phyloP scores from a whole-genome alignment of 176 grass and related monocot species.

The Eleusine coracana region DNA sequence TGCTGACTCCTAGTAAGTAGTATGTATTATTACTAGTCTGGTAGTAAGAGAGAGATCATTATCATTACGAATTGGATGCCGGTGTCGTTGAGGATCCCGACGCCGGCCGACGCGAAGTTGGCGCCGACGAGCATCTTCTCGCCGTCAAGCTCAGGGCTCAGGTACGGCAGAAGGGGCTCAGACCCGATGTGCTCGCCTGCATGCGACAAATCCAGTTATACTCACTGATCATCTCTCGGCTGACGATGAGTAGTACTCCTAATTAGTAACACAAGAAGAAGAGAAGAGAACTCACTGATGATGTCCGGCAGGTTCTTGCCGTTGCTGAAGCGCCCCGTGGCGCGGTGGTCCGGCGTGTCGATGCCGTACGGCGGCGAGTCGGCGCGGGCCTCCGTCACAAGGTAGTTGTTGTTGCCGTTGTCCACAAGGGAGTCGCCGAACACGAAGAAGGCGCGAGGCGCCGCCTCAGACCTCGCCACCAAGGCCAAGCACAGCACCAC shows the following conservation, averaged over 20 bases:
- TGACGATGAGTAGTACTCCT: too few species aligned
- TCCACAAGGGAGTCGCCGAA: slow-evolving; percentile 98
- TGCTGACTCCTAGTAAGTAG: too few species aligned
- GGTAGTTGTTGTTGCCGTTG: slow-evolving; percentile 94
- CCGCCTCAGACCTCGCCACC: slow-evolving; percentile 14
- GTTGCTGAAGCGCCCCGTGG: slow-evolving; percentile 80
- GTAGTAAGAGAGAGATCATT: too few species aligned
- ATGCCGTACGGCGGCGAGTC: slow-evolving; percentile 87
- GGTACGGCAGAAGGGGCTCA: slow-evolving; percentile 68
- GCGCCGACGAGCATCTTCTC: slow-evolving; percentile 82
- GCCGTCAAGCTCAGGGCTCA: slow-evolving; percentile 77
- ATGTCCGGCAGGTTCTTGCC: slow-evolving; percentile 85
- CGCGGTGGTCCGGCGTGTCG: slow-evolving; percentile 64
- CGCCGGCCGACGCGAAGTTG: slow-evolving; percentile 94
- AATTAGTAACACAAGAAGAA: too few species aligned
- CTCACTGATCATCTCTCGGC: too few species aligned
- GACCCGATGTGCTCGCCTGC: slow-evolving; percentile 80
- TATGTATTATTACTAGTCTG: too few species aligned
- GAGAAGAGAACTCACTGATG: slow-evolving; percentile 55
- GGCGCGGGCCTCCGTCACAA: slow-evolving; percentile 66
- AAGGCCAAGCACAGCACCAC: slow-evolving; percentile 28
- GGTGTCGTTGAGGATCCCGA: slow-evolving; percentile 94
- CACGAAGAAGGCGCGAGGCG: slow-evolving; percentile 80
- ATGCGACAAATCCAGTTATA: too few species aligned
- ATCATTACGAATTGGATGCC: slow-evolving; percentile 77